Evolutionary conservation across 78 protist genomes (phyloP).

Genomic region (Dictyostelium firmibasis): DNA sequence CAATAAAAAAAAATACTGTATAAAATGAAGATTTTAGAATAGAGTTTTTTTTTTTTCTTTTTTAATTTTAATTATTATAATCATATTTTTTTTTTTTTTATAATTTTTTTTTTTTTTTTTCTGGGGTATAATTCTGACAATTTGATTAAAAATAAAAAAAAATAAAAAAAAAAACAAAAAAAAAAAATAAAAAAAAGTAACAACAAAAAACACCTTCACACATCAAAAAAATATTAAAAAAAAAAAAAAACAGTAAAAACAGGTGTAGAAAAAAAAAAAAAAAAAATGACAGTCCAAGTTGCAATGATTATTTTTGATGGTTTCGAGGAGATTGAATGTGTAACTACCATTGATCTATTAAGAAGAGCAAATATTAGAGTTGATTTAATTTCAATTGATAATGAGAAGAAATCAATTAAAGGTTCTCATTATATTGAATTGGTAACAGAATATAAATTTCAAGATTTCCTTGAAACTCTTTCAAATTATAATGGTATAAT

Average conservation of each 20-base stretch:
- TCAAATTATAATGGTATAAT: not conserved
- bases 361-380: not conserved
- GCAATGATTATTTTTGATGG: constrained; percentile 13
- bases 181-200: not conserved
- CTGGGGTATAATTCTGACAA: not conserved
- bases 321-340: constrained; percentile 11
- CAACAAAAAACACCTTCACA: too few relatives aligned
- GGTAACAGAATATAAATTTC: not conserved
- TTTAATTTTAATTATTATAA: not conserved
- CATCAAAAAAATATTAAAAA: too few relatives aligned
- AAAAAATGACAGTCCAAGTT: not conserved
- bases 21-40: not conserved
- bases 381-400: not conserved
- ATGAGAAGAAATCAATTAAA: not conserved
- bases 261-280: not conserved
- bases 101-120: too few relatives aligned
- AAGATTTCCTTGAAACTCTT: not conserved
- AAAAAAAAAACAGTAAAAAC: not conserved
- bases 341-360: not conserved
- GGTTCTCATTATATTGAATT: constrained; percentile 9
- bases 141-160: not conserved
- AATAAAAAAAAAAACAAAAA: not conserved
- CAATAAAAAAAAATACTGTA: too few relatives aligned
- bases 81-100: too few relatives aligned
- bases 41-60: not conserved